These are phyloP conservation scores for Halenospora varia DNA, from an alignment of 495 filamentous ascomycete species.

Conservation along the genomic window DNA sequence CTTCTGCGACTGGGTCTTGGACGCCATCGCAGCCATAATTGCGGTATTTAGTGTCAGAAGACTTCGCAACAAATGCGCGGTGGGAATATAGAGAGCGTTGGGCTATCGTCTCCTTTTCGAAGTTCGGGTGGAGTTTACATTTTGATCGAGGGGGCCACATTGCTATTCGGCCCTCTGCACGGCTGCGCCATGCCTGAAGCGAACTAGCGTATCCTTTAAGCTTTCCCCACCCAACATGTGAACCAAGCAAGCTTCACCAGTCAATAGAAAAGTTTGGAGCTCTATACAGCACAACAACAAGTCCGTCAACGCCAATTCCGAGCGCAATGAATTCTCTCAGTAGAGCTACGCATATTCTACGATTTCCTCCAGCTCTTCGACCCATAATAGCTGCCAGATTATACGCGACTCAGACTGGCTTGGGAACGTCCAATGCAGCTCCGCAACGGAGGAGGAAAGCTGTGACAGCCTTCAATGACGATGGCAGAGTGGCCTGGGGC, in stretches of 20 bases:
- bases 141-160: slow-evolving; percentile 20
- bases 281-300: slow-evolving; percentile 16
- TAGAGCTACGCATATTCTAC: slow-evolving; percentile 5
- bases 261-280: too few relatives aligned
- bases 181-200: not conserved
- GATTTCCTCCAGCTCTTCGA: slow-evolving; percentile 17
- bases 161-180: slow-evolving; percentile 13
- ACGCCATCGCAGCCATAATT: slow-evolving; percentile 76
- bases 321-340: slow-evolving; percentile 20
- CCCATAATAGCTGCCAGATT: slow-evolving; percentile 26
- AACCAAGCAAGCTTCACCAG: slow-evolving; percentile 23
- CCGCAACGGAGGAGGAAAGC: slow-evolving; percentile 46
- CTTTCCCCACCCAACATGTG: slow-evolving; percentile 20
- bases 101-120: slow-evolving; percentile 4
- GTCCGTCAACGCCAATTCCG: too few relatives aligned
- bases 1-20: slow-evolving; percentile 92
- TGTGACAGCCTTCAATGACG: slow-evolving; percentile 78
- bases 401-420: slow-evolving; percentile 52
- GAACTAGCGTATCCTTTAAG: not conserved
- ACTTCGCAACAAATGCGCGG: not conserved
- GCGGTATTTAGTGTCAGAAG: slow-evolving; percentile 33
- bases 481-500: slow-evolving; percentile 75
- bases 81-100: not conserved
- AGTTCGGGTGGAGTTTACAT: not conserved
- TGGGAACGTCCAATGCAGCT: slow-evolving; percentile 28